These are phyloP conservation scores for Warburgia ugandensis DNA, from an alignment of 164 flowering plant genomes.

Conservation along the genomic window DNA sequence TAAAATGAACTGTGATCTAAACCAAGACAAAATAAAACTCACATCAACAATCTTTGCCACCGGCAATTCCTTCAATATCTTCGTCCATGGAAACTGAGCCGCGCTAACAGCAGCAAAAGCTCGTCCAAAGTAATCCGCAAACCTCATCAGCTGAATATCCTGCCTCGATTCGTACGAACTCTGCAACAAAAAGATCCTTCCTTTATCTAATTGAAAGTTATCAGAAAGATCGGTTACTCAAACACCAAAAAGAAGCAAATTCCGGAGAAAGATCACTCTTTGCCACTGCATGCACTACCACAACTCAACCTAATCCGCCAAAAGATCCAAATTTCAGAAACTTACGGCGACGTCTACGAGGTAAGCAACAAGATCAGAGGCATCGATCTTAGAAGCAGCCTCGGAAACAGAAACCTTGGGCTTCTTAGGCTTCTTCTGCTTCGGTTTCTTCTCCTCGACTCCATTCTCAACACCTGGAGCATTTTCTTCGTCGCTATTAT, in stretches of 20 bases:
- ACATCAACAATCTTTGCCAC: constrained; percentile 61
- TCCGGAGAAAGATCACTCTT: background rate
- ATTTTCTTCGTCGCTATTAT: constrained; percentile 13
- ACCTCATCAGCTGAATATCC: constrained; percentile 66
- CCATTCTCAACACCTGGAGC: constrained; percentile 8
- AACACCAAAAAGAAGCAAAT: background rate
- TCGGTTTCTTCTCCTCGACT: constrained; percentile 26
- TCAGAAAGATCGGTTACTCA: too few relatives aligned
- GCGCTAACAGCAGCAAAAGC: constrained; percentile 48
- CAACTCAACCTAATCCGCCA: constrained; percentile 1
- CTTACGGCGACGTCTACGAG: constrained; percentile 59
- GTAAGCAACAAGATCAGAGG: constrained; percentile 27
- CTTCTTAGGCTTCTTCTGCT: constrained; percentile 38
- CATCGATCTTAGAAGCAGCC: constrained; percentile 41
- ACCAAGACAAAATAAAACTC: constrained; percentile 25
- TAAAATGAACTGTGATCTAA: too few relatives aligned
- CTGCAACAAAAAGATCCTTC: constrained; percentile 22
- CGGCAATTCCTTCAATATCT: constrained; percentile 53
- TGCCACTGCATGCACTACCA: background rate
- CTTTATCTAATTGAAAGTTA: too few relatives aligned
- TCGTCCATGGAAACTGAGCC: constrained; percentile 72
- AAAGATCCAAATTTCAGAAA: constrained; percentile 5
- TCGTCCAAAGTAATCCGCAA: constrained; percentile 74
- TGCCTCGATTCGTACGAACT: constrained; percentile 50
- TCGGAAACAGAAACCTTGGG: constrained; percentile 41